Evolutionary conservation across 768 basidiomycete genomes (phyloP).

Genomic region (Galerina sulciceps): DNA sequence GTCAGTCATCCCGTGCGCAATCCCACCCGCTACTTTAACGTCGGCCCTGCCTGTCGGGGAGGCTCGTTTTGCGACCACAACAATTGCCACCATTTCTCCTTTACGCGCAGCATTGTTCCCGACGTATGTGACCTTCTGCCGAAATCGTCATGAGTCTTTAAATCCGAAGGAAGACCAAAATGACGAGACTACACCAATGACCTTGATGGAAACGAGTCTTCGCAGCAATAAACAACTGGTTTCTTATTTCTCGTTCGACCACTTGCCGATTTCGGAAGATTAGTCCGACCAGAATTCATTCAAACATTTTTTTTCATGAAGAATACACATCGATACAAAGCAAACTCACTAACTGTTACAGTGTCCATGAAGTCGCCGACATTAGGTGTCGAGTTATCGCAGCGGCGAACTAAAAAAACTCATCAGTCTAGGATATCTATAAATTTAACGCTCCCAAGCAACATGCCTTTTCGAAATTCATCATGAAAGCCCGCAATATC

Average conservation of each 20-base stretch:
- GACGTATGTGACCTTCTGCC: slow-evolving; percentile 15
- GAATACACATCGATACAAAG: too few relatives aligned
- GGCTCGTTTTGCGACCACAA: too few relatives aligned
- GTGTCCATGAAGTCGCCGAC: slow-evolving; percentile 54
- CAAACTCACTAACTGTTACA: slow-evolving; percentile 45
- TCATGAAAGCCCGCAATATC: too few relatives aligned
- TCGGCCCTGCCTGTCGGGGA: too few relatives aligned
- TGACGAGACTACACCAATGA: neutral
- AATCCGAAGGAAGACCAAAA: slow-evolving; percentile 27
- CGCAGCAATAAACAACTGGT: slow-evolving; percentile 52
- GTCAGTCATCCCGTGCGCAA: too few relatives aligned
- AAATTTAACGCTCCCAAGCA: too few relatives aligned
- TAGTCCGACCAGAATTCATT: slow-evolving; percentile 48
- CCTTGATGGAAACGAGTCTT: slow-evolving; percentile 35
- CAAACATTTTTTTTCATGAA: too few relatives aligned
- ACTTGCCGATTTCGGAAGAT: slow-evolving; percentile 61
- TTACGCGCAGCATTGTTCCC: slow-evolving; percentile 40
- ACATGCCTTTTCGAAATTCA: too few relatives aligned
- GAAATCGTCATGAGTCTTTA: slow-evolving; percentile 32
- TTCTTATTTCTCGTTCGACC: slow-evolving; percentile 50
- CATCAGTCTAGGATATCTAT: too few relatives aligned
- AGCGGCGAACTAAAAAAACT: too few relatives aligned
- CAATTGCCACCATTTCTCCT: too few relatives aligned
- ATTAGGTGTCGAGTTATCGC: slow-evolving; percentile 50
- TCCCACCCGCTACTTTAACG: too few relatives aligned